phyloP scores from a whole-genome alignment of 441 rosid genomes.

The Breynia disticha region DNA sequence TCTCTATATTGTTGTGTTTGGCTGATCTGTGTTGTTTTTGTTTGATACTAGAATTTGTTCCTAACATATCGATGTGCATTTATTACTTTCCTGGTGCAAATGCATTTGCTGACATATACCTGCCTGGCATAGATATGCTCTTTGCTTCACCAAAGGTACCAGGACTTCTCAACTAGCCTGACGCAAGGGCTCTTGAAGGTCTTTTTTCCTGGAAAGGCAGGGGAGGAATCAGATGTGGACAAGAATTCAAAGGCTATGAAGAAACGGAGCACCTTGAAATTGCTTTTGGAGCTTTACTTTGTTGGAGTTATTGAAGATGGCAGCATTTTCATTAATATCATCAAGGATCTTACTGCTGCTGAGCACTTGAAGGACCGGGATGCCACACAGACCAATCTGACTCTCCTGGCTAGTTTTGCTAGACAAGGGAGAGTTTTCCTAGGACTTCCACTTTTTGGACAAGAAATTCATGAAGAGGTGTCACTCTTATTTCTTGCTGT shows the following conservation, averaged over 20 bases:
- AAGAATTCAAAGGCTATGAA: conserved; percentile 85
- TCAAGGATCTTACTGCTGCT: conserved; percentile 79
- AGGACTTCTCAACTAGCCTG: conserved; percentile 83
- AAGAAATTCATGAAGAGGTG: conserved; percentile 76
- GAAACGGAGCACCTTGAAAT: conserved; percentile 82
- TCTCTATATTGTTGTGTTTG: too few species aligned
- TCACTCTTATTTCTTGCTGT: neutral
- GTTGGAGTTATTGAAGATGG: conserved; percentile 85
- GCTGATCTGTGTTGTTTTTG: too few species aligned
- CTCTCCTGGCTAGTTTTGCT: conserved; percentile 95
- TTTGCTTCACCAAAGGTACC: conserved; percentile 93
- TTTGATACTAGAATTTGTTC: too few species aligned
- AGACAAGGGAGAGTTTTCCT: conserved; percentile 89
- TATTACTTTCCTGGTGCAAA: neutral
- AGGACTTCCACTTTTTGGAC: conserved; percentile 82
- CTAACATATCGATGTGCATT: neutral
- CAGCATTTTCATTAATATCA: conserved; percentile 62
- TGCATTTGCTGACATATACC: conserved; percentile 24
- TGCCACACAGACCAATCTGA: conserved; percentile 83
- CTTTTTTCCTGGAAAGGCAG: conserved; percentile 91
- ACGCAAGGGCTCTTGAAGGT: conserved; percentile 82
- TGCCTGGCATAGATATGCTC: conserved; percentile 68
- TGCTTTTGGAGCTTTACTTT: conserved; percentile 87
- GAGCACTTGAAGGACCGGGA: conserved; percentile 92
- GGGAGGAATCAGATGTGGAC: conserved; percentile 76